Percentiles rank a stretch among this genome's conserved stretches.
Conservation (phyloP, 768 basidiomycete species). For the Strobilomyces confusus region DNA sequence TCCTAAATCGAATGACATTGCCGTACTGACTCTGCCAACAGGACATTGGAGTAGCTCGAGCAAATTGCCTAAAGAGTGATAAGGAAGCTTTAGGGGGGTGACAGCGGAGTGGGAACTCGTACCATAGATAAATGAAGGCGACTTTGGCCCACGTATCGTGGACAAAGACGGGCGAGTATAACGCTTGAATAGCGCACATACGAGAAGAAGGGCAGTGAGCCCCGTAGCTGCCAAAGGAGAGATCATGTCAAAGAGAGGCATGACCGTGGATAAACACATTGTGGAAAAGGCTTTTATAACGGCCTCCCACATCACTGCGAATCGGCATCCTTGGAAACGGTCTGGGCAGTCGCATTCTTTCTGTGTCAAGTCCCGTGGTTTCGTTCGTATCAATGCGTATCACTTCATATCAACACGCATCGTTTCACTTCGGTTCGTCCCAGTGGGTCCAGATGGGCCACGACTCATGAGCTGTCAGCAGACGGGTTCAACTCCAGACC, state of each 20-base stretch:
- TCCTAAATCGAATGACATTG: constrained; percentile 20
- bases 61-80: too few species aligned
- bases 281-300: neutral
- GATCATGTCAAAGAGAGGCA: constrained; percentile 1
- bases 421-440: neutral
- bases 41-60: too few species aligned
- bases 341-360: neutral
- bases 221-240: neutral
- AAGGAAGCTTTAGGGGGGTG: too few species aligned
- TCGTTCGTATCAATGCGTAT: too few species aligned
- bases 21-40: constrained; percentile 24
- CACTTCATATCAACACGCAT: neutral
- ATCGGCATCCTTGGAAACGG: neutral
- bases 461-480: too few species aligned
- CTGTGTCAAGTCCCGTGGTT: too few species aligned
- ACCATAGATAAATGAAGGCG: constrained; percentile 17
- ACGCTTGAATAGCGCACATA: neutral
- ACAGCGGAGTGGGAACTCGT: neutral
- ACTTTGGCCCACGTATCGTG: constrained; percentile 13
- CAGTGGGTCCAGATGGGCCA: neutral
- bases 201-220: neutral
- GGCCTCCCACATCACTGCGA: neutral
- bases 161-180: constrained; percentile 7
- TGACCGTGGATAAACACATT: neutral
- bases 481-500: too few species aligned